Evolutionary conservation across 106 monocot genomes (phyloP).

Genomic region (Vanilla planifolia): DNA sequence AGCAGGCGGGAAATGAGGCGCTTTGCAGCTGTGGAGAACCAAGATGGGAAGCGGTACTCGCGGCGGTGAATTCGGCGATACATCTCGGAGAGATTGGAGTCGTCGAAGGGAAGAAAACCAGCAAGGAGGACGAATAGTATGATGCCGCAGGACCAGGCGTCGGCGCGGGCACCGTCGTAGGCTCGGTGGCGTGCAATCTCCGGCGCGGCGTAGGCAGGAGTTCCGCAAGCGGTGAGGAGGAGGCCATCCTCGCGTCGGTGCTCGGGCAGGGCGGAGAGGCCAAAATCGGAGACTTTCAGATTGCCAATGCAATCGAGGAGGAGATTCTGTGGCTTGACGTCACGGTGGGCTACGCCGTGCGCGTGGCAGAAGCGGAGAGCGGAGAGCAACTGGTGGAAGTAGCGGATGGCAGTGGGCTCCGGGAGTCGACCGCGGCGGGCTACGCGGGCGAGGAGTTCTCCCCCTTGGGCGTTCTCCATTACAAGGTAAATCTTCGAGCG

Average conservation of each 20-base stretch:
- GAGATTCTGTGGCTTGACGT: constrained; percentile 82
- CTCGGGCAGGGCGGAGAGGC: constrained; percentile 57
- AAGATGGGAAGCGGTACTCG: constrained; percentile 36
- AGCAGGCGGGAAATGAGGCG: constrained; percentile 33
- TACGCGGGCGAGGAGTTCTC: constrained; percentile 29
- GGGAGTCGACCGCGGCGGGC: constrained; percentile 23
- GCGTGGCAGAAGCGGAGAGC: constrained; percentile 78
- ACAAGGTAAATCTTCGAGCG: constrained; percentile 43
- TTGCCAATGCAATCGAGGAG: constrained; percentile 51
- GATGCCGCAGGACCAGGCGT: constrained; percentile 67
- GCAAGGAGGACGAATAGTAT: constrained; percentile 43
- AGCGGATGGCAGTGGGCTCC: constrained; percentile 28
- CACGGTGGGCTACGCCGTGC: constrained; percentile 74
- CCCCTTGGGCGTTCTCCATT: constrained; percentile 38
- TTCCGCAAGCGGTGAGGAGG: constrained; percentile 51
- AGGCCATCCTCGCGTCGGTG: constrained; percentile 41
- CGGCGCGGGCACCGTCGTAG: constrained; percentile 48
- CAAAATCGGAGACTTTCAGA: constrained; percentile 74
- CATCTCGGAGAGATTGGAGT: constrained; percentile 40
- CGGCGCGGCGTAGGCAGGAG: constrained; percentile 60
- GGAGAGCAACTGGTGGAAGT: constrained; percentile 70
- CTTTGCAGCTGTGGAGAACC: constrained; percentile 30
- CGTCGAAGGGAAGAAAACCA: constrained; percentile 44
- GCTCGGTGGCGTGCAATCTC: constrained; percentile 28
- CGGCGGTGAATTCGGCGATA: constrained; percentile 21